A percentile compares a stretch with the other conserved stretches of the same genome.
Conservation (phyloP, 306 rosid genomes). For the Acacia melanoxylon region DNA sequence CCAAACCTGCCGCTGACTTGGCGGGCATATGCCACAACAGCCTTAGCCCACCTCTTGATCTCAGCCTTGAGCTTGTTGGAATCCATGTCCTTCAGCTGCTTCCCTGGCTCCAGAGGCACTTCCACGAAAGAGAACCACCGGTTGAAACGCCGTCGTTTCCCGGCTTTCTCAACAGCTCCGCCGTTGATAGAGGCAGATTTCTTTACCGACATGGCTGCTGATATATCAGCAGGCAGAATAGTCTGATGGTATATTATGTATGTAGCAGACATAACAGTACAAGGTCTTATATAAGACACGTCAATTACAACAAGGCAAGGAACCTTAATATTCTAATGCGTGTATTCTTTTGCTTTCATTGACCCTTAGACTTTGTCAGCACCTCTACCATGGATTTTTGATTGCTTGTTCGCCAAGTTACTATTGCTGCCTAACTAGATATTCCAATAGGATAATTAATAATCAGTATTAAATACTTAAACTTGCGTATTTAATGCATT, state of each 20-base stretch:
- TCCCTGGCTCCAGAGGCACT: slow-evolving; percentile 67
- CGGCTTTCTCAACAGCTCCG: background rate
- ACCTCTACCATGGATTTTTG: background rate
- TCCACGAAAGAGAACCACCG: slow-evolving; percentile 54
- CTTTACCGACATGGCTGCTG: slow-evolving; percentile 72
- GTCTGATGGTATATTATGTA: background rate
- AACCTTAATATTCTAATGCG: slow-evolving; percentile 45
- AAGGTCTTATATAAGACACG: slow-evolving; percentile 34
- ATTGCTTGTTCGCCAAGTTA: background rate
- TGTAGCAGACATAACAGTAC: background rate
- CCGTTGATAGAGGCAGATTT: slow-evolving; percentile 63
- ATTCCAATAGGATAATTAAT: background rate
- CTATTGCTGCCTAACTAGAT: background rate
- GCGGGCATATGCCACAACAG: slow-evolving; percentile 85
- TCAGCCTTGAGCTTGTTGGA: slow-evolving; percentile 70
- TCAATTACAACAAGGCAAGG: slow-evolving; percentile 46
- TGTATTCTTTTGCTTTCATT: slow-evolving; percentile 42
- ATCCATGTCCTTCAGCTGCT: slow-evolving; percentile 75
- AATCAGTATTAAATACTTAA: too few species aligned
- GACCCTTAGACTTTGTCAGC: slow-evolving; percentile 60
- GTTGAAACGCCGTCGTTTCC: slow-evolving; percentile 39
- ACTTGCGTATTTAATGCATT: too few species aligned
- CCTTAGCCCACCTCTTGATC: slow-evolving; percentile 91
- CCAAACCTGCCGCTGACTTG: slow-evolving; percentile 72
- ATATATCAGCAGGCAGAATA: slow-evolving; percentile 31